Evolutionary conservation across 441 rosid species (phyloP).

Genomic region (Sinapis alba): DNA sequence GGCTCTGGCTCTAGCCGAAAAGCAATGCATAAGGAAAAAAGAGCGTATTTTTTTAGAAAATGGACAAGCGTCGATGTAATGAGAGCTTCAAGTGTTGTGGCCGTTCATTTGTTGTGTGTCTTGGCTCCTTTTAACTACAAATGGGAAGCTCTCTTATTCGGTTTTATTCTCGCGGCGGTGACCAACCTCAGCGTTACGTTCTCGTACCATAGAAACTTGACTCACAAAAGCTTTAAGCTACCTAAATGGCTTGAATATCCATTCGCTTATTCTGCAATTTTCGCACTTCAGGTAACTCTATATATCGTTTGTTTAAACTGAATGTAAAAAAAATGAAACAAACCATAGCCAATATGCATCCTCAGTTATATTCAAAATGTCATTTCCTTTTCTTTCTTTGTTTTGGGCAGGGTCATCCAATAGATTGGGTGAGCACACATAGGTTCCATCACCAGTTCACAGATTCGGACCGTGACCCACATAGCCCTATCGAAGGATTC

Average conservation of each 20-base stretch:
- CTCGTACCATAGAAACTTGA: slow-evolving; percentile 80
- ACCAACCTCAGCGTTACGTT: slow-evolving; percentile 78
- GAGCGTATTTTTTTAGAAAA: slow-evolving; percentile 48
- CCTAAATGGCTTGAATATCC: slow-evolving; percentile 88
- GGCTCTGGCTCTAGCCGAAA: slow-evolving; percentile 20
- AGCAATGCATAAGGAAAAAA: slow-evolving; percentile 45
- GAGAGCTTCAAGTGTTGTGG: slow-evolving; percentile 50
- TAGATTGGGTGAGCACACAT: slow-evolving; percentile 92
- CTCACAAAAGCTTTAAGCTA: slow-evolving; percentile 81
- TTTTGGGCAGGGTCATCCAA: slow-evolving; percentile 69
- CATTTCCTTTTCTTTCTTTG: no score
- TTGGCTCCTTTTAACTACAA: slow-evolving; percentile 70
- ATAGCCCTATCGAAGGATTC: slow-evolving; percentile 90
- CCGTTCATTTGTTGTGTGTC: slow-evolving; percentile 61
- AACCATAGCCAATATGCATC: background rate
- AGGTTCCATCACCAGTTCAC: slow-evolving; percentile 84
- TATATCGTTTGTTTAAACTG: background rate
- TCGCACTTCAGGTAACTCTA: slow-evolving; percentile 70
- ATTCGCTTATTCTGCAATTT: slow-evolving; percentile 74
- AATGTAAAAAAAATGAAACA: background rate
- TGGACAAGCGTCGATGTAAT: slow-evolving; percentile 62
- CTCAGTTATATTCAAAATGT: background rate
- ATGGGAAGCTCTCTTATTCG: slow-evolving; percentile 67
- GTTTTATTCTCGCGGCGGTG: slow-evolving; percentile 50
- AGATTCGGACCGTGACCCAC: slow-evolving; percentile 89